phyloP scores from a whole-genome alignment of 495 filamentous ascomycete species.

The Trichoderma orchidacearum region DNA sequence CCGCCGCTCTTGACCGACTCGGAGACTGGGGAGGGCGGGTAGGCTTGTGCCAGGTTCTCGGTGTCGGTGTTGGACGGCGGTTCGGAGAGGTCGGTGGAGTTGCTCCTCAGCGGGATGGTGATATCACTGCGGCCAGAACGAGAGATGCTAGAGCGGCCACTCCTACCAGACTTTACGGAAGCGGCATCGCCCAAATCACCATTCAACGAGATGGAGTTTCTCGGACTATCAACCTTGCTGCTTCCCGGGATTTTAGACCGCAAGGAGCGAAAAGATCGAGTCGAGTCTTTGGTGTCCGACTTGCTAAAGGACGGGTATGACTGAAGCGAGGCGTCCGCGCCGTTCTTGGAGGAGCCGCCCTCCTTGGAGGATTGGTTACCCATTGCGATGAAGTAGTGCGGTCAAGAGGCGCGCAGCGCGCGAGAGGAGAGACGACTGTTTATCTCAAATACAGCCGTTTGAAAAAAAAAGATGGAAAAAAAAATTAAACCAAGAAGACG shows the following conservation, averaged over 20 bases:
- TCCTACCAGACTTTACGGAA: slow-evolving; percentile 55
- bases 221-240: slow-evolving; percentile 60
- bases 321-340: slow-evolving; percentile 35
- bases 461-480: neutral
- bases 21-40: slow-evolving; percentile 81
- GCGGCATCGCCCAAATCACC: slow-evolving; percentile 60
- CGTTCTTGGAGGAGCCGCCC: slow-evolving; percentile 31
- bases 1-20: slow-evolving; percentile 46
- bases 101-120: slow-evolving; percentile 28
- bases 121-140: slow-evolving; percentile 19
- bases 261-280: slow-evolving; percentile 73
- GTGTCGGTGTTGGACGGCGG: slow-evolving; percentile 39
- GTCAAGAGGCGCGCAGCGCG: neutral
- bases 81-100: slow-evolving; percentile 15
- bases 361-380: slow-evolving; percentile 86
- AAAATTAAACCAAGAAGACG: neutral
- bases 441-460: neutral
- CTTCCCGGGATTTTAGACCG: slow-evolving; percentile 45
- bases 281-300: slow-evolving; percentile 89
- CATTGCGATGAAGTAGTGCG: slow-evolving; percentile 36
- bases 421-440: neutral
- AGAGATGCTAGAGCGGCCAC: slow-evolving; percentile 33
- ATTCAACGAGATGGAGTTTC: slow-evolving; percentile 46
- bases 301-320: slow-evolving; percentile 85
- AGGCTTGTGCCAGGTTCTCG: no score